Base-by-base conservation (phyloP, 495 filamentous ascomycete genomes). In the Lophiotrema nucula region DNA sequence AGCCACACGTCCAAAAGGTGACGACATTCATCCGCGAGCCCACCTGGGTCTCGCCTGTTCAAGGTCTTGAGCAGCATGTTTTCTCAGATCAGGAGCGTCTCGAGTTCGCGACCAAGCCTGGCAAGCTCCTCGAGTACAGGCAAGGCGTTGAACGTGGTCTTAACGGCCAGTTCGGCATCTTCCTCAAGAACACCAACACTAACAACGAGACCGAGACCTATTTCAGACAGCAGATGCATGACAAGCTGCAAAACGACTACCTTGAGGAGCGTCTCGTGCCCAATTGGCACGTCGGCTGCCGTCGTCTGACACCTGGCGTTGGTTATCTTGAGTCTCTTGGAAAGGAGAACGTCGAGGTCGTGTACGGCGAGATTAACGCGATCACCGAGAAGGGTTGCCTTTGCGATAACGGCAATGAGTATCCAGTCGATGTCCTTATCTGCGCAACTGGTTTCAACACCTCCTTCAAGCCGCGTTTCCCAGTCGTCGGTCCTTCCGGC, bases 381-480 rank as follows among this genome's bases (percentile, higher is more conserved):
- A 60, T 72, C 39, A 64, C 58, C 33, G 56, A 57, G 21, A 56
- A 39, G 2, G 68, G 71, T 27, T 51, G 67, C 18, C 31, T 60
- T 11, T 64, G 60, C 21, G 59, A 55, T 38, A 62, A 67, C 35
- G 69, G 70, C 19, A 60, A 70, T 1, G 47, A 67, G 24, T 58
- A 68, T 50, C 57, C 65, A 5, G 42, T 72, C 47, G 71, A 73
- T 35, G 61, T 70, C 19, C 49, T 73, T 2, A 66, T 71, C 47
- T 72, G 80, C 57, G 81, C 81, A 4, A 84, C 74, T 1, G 74
- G 74, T 31, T 75, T 83, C 63, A 70, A 82, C 51, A 80, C 77
- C 5, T 70, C 73, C 10, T 80, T 71, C 57, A 67, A 69, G 11
- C 79, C 78, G 0, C 74, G 73, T 19, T 83, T 83, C 69, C 67